A percentile compares a stretch with the other conserved stretches of the same genome.
Conservation (phyloP, 2,329 filamentous ascomycete species). For the Diaporthe sp. region DNA sequence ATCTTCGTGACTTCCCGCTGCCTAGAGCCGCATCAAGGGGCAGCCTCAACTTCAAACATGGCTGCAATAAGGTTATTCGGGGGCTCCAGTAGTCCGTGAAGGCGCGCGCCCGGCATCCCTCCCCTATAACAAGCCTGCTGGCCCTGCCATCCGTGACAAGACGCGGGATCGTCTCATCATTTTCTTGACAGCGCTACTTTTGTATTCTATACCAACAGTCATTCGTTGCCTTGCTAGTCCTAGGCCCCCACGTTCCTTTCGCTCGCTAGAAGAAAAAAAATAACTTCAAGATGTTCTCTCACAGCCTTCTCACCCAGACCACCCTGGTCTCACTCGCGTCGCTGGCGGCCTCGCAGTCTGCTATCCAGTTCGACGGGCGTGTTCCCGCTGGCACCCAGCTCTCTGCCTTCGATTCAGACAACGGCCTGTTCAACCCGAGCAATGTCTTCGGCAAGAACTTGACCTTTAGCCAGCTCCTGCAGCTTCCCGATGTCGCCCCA, state of each 20-base stretch:
- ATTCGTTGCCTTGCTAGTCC: conserved; percentile 22
- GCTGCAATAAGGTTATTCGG: conserved; percentile 11
- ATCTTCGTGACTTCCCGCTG: conserved; percentile 3
- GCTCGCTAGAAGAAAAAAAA: conserved; percentile 6
- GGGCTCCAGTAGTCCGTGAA: conserved; percentile 1
- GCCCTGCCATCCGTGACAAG: neutral
- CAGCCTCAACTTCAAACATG: conserved; percentile 34
- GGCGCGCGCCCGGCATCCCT: conserved; percentile 21
- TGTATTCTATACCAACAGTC: neutral
- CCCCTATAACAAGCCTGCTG: conserved; percentile 30
- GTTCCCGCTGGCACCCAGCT: conserved; percentile 53
- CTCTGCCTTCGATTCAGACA: conserved; percentile 55
- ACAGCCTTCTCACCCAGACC: conserved; percentile 23
- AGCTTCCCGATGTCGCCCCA: conserved; percentile 56
- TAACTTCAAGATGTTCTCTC: conserved; percentile 26
- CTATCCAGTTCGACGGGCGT: conserved; percentile 61
- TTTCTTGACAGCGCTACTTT: conserved; percentile 19
- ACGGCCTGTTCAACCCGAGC: conserved; percentile 61
- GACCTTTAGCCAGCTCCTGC: conserved; percentile 63
- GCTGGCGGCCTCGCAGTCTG: conserved; percentile 38
- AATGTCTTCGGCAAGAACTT: conserved; percentile 67
- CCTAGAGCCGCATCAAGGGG: conserved; percentile 21
- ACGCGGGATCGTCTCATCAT: conserved; percentile 7
- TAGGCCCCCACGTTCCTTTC: conserved; percentile 33
- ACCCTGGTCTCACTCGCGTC: conserved; percentile 23